Conservation (phyloP, 495 filamentous ascomycete genomes). For the Annulohypoxylon maeteangense region DNA sequence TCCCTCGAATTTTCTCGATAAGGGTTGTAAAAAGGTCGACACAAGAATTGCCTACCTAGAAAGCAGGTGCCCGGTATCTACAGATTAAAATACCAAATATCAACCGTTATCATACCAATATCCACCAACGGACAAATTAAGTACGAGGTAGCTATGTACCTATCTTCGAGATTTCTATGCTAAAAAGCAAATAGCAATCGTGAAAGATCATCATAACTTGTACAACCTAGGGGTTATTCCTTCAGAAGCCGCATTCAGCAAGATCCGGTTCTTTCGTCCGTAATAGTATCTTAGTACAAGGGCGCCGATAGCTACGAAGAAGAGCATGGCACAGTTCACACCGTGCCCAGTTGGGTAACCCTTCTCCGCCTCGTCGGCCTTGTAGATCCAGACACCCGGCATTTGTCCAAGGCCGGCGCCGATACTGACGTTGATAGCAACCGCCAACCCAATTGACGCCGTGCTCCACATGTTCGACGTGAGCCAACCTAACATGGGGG, state of each 20-base stretch:
- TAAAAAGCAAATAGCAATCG: background rate
- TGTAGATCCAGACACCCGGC: conserved; percentile 79
- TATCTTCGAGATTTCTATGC: background rate
- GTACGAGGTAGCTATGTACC: background rate
- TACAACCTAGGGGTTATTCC: conserved; percentile 43
- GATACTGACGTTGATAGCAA: conserved; percentile 75
- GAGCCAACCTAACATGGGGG: conserved; percentile 75
- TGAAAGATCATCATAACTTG: conserved; percentile 28
- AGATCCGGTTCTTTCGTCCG: conserved; percentile 51
- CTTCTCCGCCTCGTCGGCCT: conserved; percentile 64
- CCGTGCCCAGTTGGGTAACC: conserved; percentile 76
- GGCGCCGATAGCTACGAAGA: conserved; percentile 55
- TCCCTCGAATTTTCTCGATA: background rate
- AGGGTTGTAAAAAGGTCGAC: background rate
- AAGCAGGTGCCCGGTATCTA: background rate
- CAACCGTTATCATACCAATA: background rate
- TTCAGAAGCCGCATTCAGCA: conserved; percentile 42
- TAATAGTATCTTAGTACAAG: conserved; percentile 54
- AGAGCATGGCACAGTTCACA: conserved; percentile 60
- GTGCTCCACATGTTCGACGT: conserved; percentile 74
- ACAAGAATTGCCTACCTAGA: background rate
- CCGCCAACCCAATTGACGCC: conserved; percentile 70
- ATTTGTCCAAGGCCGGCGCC: conserved; percentile 74
- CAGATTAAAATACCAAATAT: background rate
- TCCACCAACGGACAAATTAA: background rate